Conservation (phyloP, 1,284 basidiomycete species). For the Cystobasidiaceae sp. region DNA sequence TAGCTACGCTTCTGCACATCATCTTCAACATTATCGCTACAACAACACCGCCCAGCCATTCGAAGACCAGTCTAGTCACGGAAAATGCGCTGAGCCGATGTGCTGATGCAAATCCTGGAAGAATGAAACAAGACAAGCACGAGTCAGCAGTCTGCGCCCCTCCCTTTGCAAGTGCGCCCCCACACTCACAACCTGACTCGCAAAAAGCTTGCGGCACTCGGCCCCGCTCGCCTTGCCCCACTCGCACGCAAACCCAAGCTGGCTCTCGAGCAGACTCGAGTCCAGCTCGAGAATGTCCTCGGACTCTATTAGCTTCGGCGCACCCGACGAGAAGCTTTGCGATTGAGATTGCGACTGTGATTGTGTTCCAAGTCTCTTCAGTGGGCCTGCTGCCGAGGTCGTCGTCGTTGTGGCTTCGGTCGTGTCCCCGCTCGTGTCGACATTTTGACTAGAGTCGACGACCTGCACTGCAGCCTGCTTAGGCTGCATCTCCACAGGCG, state of each 20-base stretch:
- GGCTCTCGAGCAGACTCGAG: conserved; percentile 16
- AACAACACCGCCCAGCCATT: not conserved
- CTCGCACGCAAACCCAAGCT: not conserved
- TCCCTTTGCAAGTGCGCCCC: too few relatives aligned
- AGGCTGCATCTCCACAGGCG: not conserved
- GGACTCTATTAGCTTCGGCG: not conserved
- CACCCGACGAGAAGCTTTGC: not conserved
- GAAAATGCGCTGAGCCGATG: not conserved
- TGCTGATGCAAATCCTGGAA: conserved; percentile 7
- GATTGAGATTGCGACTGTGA: not conserved
- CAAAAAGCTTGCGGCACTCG: not conserved
- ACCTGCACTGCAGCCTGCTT: not conserved
- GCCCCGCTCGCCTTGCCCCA: not conserved
- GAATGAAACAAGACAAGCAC: not conserved
- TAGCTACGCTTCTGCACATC: too few relatives aligned
- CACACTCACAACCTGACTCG: conserved; percentile 9
- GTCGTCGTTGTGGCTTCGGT: conserved; percentile 15
- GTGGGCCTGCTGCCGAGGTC: not conserved
- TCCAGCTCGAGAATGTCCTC: conserved; percentile 20
- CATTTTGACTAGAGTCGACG: too few relatives aligned
- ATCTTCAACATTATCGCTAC: too few relatives aligned
- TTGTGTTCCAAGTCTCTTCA: not conserved
- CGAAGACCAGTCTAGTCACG: too few relatives aligned
- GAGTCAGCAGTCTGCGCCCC: not conserved
- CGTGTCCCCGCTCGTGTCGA: conserved; percentile 22